These are phyloP conservation scores for Fusarium sp. DNA, from an alignment of 2,329 filamentous ascomycete genomes.

Conservation along the genomic window DNA sequence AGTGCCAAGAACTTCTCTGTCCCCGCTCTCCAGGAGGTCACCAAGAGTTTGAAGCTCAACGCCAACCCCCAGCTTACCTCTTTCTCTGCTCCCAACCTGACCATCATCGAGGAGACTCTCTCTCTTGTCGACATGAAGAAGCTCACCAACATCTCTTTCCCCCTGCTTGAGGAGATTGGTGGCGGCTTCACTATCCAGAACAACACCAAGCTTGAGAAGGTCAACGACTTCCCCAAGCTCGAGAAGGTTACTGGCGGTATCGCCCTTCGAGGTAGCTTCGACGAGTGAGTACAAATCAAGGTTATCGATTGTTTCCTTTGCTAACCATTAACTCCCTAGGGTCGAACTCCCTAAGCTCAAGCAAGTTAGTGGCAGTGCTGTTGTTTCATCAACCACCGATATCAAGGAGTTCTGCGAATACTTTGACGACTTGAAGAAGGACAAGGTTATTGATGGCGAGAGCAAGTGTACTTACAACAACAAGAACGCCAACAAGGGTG, in stretches of 20 bases:
- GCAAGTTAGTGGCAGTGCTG: constrained; percentile 78
- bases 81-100: constrained; percentile 77
- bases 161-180: constrained; percentile 73
- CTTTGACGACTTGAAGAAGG: constrained; percentile 57
- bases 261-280: constrained; percentile 86
- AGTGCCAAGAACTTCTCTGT: constrained; percentile 81
- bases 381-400: constrained; percentile 74
- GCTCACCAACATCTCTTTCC: constrained; percentile 81
- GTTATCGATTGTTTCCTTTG: background rate
- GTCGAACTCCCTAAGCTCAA: constrained; percentile 75
- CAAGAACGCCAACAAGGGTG: constrained; percentile 63
- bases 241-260: constrained; percentile 81
- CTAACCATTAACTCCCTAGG: constrained; percentile 58
- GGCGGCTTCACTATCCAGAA: constrained; percentile 90
- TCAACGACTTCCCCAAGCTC: constrained; percentile 77
- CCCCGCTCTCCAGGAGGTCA: constrained; percentile 78
- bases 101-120: constrained; percentile 67
- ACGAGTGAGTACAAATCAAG: constrained; percentile 70
- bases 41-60: constrained; percentile 86
- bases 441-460: constrained; percentile 58
- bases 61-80: constrained; percentile 74
- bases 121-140: constrained; percentile 73
- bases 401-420: constrained; percentile 68
- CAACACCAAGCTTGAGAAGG: constrained; percentile 78
- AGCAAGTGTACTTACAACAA: constrained; percentile 64